Conservation (phyloP, 2,329 filamentous ascomycete genomes). For the Cladophialophora immunda region DNA sequence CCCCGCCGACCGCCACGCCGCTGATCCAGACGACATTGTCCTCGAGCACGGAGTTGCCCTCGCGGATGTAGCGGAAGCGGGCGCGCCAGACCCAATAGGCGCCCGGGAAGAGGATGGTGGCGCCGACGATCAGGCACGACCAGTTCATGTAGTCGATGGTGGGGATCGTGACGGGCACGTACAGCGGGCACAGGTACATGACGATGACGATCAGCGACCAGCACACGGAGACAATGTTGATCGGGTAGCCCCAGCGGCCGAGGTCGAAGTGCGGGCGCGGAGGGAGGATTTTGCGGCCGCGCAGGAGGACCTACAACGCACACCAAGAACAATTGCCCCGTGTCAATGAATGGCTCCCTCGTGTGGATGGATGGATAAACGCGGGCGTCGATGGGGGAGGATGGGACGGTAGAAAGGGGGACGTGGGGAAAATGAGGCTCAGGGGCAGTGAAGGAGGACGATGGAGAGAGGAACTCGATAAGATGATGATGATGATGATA, state of each 20-base stretch:
- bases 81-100: conserved; percentile 38
- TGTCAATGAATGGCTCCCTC: too few species aligned
- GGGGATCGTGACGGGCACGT: conserved; percentile 35
- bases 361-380: not conserved
- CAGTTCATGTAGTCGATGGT: conserved; percentile 39
- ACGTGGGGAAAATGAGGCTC: too few species aligned
- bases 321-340: too few species aligned
- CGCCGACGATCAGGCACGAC: conserved; percentile 34
- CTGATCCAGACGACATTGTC: conserved; percentile 33
- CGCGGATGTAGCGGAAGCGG: conserved; percentile 30
- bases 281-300: conserved; percentile 36
- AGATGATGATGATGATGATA: not conserved
- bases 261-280: conserved; percentile 34
- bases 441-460: too few species aligned
- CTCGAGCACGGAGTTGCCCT: conserved; percentile 27
- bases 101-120: conserved; percentile 34
- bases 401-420: not conserved
- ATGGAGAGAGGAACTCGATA: too few species aligned
- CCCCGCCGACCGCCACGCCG: conserved; percentile 24
- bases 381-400: too few species aligned
- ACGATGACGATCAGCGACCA: conserved; percentile 34
- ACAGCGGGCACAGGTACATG: conserved; percentile 35
- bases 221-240: conserved; percentile 37
- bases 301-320: conserved; percentile 26
- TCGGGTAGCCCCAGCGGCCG: conserved; percentile 31